Conservation (phyloP, 2,329 filamentous ascomycete genomes). For the Cyphellophora attinorum region DNA sequence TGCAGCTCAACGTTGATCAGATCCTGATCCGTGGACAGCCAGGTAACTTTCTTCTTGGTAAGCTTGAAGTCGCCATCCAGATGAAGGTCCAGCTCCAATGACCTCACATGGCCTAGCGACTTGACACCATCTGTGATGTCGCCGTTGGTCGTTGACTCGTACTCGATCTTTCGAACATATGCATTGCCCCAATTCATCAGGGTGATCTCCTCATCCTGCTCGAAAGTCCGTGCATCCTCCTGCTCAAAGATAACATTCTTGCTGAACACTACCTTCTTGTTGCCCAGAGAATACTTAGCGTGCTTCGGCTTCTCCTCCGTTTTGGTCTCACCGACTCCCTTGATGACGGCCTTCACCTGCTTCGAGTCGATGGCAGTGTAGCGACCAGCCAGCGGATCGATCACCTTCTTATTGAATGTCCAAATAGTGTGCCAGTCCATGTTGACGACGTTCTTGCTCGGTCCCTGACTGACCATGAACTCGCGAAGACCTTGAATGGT, state of each 20-base stretch:
- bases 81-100: conserved; percentile 66
- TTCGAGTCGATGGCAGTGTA: conserved; percentile 23
- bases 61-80: conserved; percentile 79
- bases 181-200: conserved; percentile 26
- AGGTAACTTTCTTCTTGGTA: conserved; percentile 84
- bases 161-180: conserved; percentile 17
- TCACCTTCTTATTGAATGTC: conserved; percentile 66
- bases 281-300: conserved; percentile 23
- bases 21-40: conserved; percentile 66
- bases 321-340: conserved; percentile 45
- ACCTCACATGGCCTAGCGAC: conserved; percentile 45
- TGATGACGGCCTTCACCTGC: conserved; percentile 33
- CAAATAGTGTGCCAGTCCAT: conserved; percentile 42
- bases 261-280: conserved; percentile 24
- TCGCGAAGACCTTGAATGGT: conserved; percentile 38
- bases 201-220: conserved; percentile 24
- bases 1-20: conserved; percentile 74
- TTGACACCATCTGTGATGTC: conserved; percentile 15
- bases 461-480: conserved; percentile 41
- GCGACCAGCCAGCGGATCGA: conserved; percentile 50
- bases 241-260: conserved; percentile 23
- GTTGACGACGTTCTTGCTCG: conserved; percentile 38
- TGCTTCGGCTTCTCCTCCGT: conserved; percentile 23
- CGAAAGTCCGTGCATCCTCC: conserved; percentile 23
- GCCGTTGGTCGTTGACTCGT: conserved; percentile 11